These are phyloP conservation scores for Chalaropsis thielavioides DNA, from an alignment of 2,329 filamentous ascomycete genomes.

Conservation along the genomic window DNA sequence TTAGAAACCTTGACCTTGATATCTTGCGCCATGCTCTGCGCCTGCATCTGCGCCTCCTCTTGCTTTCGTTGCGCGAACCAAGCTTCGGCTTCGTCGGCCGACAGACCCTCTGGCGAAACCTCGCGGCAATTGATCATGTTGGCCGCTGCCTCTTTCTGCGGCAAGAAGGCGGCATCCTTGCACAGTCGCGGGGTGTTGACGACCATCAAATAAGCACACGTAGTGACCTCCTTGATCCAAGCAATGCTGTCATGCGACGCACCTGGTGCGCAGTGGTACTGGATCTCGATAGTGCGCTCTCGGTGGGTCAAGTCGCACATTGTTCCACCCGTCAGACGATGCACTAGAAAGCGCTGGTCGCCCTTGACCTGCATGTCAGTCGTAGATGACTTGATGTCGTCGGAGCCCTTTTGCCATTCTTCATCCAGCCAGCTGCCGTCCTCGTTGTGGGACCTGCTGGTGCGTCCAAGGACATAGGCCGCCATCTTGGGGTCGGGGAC, in stretches of 20 bases:
- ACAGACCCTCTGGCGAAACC: slow-evolving; percentile 40
- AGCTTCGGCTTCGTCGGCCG: slow-evolving; percentile 22
- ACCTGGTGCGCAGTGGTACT: slow-evolving; percentile 65
- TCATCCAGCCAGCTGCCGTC: slow-evolving; percentile 21
- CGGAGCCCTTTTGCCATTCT: slow-evolving; percentile 21
- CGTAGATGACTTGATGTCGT: slow-evolving; percentile 14
- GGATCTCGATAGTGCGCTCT: slow-evolving; percentile 70
- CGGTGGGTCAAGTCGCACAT: slow-evolving; percentile 74
- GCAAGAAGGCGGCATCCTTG: slow-evolving; percentile 72
- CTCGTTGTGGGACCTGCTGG: slow-evolving; percentile 20
- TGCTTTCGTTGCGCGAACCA: slow-evolving; percentile 31
- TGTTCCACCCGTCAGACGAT: slow-evolving; percentile 65
- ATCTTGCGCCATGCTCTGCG: slow-evolving; percentile 2
- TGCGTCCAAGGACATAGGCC: slow-evolving; percentile 60
- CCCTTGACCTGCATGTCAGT: slow-evolving; percentile 62
- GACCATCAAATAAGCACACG: slow-evolving; percentile 86
- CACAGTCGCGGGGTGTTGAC: slow-evolving; percentile 81
- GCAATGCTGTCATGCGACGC: slow-evolving; percentile 61
- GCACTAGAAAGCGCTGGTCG: slow-evolving; percentile 73
- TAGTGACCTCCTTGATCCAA: slow-evolving; percentile 86
- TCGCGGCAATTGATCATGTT: slow-evolving; percentile 64
- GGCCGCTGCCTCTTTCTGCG: slow-evolving; percentile 61
- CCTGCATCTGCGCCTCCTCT: slow-evolving; percentile 4
- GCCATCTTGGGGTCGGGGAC: slow-evolving; percentile 60
- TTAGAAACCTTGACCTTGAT: slow-evolving; percentile 7